Base-by-base conservation (phyloP, 2,329 filamentous ascomycete genomes). In the Cladosporium sp. region DNA sequence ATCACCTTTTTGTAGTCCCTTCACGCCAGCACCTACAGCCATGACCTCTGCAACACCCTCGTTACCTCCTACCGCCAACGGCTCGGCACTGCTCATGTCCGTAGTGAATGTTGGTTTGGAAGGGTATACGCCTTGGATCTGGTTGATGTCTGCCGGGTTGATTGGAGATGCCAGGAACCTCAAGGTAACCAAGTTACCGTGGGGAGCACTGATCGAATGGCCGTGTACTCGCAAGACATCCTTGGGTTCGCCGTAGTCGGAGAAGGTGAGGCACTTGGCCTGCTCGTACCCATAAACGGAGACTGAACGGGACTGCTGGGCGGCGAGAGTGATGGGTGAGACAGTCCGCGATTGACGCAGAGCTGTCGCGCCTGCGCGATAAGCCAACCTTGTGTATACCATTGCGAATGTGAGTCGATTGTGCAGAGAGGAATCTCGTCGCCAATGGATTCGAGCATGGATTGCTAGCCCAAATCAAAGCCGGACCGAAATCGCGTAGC, bases 91-190 rank as follows among this genome's bases (percentile, higher is more conserved):
- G 65, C 93, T 91, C 63, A 99, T 87, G 1, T 87, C 79, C 6
- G 88, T 89, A 21, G 87, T 89, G 79, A 96, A 93, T 53, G 85
- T 82, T 0, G 93, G 93, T 76, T 92, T 92, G 54, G 88, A 88
- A 67, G 94, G 94, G 81, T 99, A 99, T 4, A 94, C 93, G 70
- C 95, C 95, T 82, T 99, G 95, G 74, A 99, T 91, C 74, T 94
- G 94, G 83, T 99, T 99, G 79, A 99, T 91, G 80, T 99, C 95
- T 74, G 95, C 93, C 26, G 95, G 95, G 81, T 99, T 99, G 78
- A 99, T 92, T 65, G 95, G 92, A 0, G 93, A 88, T 34, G 93
- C 91, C 73, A 99, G 91, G 73, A 95, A 89, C 77, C 92, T 92
- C 67, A 99, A 83, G 63, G 94, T 93, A 71, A 96, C 81, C 68